Evolutionary conservation across 345 rosid genomes (phyloP).

Genomic region (Lenwebbia sp.): DNA sequence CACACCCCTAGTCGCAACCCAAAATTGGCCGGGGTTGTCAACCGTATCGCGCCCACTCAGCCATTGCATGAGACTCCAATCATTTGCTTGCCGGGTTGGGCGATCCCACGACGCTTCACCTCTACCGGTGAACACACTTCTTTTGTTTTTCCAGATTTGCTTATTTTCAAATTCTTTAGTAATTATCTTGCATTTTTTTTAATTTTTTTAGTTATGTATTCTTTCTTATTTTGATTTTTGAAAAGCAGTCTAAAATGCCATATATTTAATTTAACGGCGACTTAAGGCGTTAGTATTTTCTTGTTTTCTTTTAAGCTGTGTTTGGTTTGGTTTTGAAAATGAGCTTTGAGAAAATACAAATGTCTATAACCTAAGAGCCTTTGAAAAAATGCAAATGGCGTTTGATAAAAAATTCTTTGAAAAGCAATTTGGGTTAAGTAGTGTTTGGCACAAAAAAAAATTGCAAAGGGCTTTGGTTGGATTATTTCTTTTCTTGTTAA

Average conservation of each 20-base stretch:
- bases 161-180: background rate
- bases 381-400: no score
- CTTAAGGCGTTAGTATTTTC: no score
- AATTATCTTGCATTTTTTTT: background rate
- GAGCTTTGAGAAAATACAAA: no score
- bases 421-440: no score
- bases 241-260: background rate
- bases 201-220: background rate
- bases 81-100: background rate
- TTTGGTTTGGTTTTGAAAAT: no score
- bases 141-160: background rate
- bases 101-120: background rate
- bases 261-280: background rate
- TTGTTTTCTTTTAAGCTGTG: no score
- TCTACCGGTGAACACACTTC: background rate
- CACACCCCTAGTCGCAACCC: no score
- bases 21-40: background rate
- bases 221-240: background rate
- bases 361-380: no score
- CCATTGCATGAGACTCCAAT: background rate
- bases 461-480: no score
- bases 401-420: no score
- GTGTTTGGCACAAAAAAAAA: no score
- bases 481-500: no score
- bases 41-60: background rate